A percentile compares a stretch with the other conserved stretches of the same genome.
phyloP scores from a whole-genome alignment of 176 grass and related monocot species.

The Raddia guianensis region DNA sequence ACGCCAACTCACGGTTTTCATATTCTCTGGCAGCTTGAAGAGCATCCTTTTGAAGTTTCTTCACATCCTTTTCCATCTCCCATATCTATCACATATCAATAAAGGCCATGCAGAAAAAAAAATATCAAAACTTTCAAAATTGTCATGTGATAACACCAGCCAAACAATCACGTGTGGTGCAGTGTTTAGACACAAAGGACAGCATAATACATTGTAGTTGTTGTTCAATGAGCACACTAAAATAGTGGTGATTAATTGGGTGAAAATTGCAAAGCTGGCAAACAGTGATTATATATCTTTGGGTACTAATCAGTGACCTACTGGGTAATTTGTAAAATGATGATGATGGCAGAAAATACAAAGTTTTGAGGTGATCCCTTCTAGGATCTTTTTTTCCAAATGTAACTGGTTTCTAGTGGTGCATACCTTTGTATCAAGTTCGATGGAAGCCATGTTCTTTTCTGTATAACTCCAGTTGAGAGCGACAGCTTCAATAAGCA shows the following conservation, averaged over 20 bases:
- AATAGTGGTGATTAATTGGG: constrained; percentile 4
- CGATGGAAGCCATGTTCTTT: constrained; percentile 67
- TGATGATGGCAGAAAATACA: background rate
- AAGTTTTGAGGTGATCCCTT: constrained; percentile 1
- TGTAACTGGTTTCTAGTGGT: background rate
- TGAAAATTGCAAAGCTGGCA: background rate
- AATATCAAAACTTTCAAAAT: background rate
- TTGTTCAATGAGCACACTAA: constrained; percentile 22
- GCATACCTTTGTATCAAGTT: constrained; percentile 82
- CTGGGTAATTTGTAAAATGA: background rate
- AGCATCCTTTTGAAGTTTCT: constrained; percentile 80
- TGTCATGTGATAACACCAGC: background rate
- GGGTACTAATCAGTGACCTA: background rate
- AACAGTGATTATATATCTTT: background rate
- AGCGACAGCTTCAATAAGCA: constrained; percentile 76
- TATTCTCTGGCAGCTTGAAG: constrained; percentile 53
- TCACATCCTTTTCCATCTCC: constrained; percentile 80
- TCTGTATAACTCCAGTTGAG: constrained; percentile 75
- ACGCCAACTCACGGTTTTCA: constrained; percentile 65
- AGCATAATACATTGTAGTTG: constrained; percentile 15
- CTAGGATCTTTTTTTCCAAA: constrained; percentile 36
- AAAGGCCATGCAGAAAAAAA: constrained; percentile 36
- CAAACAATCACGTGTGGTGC: constrained; percentile 8
- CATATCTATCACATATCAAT: constrained; percentile 61
- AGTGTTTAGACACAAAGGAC: constrained; percentile 14